Base-by-base conservation (phyloP, 495 filamentous ascomycete genomes). In the Aspergillus conjunctus region DNA sequence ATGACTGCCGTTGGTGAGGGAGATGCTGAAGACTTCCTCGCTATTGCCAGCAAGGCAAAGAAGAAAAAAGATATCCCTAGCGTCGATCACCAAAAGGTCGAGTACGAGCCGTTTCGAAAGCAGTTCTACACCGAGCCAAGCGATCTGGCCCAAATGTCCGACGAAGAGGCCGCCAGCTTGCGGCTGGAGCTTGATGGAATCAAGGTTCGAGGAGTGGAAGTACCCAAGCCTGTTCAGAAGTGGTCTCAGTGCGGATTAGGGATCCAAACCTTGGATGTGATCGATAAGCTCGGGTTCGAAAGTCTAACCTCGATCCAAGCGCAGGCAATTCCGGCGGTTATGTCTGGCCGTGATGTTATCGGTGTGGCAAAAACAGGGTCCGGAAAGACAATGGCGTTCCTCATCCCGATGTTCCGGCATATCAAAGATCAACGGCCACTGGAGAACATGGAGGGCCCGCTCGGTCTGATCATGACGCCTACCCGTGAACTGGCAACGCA, bases 321-420 rank as follows among this genome's bases (percentile, higher is more conserved):
- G 60, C 95, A 99, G 69, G 94, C 95, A 2, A 87, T 98, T 65
- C 95, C 95, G 10, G 87, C 91, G 8, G 92, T 97, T 62, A 96
- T 97, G 91, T 94, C 93, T 37, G 95, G 95, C 15, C 87, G 92
- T 65, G 93, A 99, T 78, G 88, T 97, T 14, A 95, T 98, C 61
- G 94, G 93, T 64, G 90, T 98, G 44, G 95, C 95, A 3, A 98
- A 98, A 73, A 99, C 95, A 18, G 95, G 95, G 4, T 98, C 95
- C n/a, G 95, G 95, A 64, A 99, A 99, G 73, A 99, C 95, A 1
- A 87, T 97, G 63, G 94, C 95, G 22, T 99, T 97, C 68, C 73
- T 93, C 14, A 81, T 99, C 17, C 94, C 94, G 18, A 96, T 98
- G 90, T 97, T 98, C 67, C 85, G 94, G 20, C 94, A 99, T 69